These are phyloP conservation scores for Aspergillus pseudonomiae DNA, from an alignment of 2,329 filamentous ascomycete genomes.

Conservation along the genomic window DNA sequence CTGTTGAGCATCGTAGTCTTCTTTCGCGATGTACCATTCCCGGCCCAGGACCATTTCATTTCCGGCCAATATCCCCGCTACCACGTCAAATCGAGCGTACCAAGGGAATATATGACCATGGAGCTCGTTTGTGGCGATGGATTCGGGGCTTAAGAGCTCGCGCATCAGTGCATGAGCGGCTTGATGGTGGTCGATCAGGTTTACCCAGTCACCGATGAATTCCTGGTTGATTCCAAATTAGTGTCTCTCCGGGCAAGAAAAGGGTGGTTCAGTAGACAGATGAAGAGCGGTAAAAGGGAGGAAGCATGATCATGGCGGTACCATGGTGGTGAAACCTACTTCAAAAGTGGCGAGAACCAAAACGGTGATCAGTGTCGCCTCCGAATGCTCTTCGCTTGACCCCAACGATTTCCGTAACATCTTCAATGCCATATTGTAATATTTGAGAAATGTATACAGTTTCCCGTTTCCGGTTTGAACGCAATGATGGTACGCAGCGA, in stretches of 20 bases:
- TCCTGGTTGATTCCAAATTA: slow-evolving; percentile 64
- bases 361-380: slow-evolving; percentile 81
- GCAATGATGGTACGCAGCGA: slow-evolving; percentile 83
- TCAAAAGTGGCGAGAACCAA: slow-evolving; percentile 92
- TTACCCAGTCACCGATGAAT: slow-evolving; percentile 93
- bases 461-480: slow-evolving; percentile 70
- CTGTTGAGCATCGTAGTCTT: slow-evolving; percentile 65
- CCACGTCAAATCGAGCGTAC: slow-evolving; percentile 88
- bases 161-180: slow-evolving; percentile 82
- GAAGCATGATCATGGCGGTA: no score
- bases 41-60: slow-evolving; percentile 72
- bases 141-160: slow-evolving; percentile 75
- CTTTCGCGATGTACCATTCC: slow-evolving; percentile 74
- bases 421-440: slow-evolving; percentile 86
- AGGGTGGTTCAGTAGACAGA: neutral
- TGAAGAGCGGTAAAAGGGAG: neutral
- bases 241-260: slow-evolving; percentile 3
- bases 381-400: slow-evolving; percentile 68
- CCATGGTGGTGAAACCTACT: slow-evolving; percentile 53
- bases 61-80: slow-evolving; percentile 79
- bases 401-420: slow-evolving; percentile 72
- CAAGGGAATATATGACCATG: slow-evolving; percentile 78
- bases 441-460: slow-evolving; percentile 80
- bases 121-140: slow-evolving; percentile 70
- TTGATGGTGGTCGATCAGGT: slow-evolving; percentile 87